Evolutionary conservation across 2,329 filamentous ascomycete species (phyloP), one percentile per base, ranked within the genome.

Genomic region (Calonectria pseudoturangicola): DNA sequence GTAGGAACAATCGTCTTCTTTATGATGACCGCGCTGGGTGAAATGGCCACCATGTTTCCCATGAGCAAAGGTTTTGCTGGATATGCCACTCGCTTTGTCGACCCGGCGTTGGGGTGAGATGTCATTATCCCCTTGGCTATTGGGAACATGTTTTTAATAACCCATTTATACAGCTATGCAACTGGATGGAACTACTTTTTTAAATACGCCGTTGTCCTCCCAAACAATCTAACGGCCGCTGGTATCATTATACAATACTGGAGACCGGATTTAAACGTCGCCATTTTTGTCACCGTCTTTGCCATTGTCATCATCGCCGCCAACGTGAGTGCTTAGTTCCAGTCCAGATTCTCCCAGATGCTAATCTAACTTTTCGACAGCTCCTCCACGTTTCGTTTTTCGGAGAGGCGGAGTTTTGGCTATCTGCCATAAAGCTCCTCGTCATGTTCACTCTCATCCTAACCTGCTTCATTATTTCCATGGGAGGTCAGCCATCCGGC

Each of bases 21-120:
- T 48, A 93, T 96, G 76, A 95, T 97, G 93, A 92, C 92, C 69
- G 92, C 91, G 70, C 90, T 97, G 5, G 94, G 94, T 74, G 94
- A 96, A 83, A 96, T 97, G 93, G 93, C 94, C 10, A 90, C 94
- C 66, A 97, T 93, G 93, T 84, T 97, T 33, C 94, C 94, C 62
- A 88, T 95, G 79, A 90, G 91, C 66, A 91, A 93, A 81, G 94
- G 94, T 76, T 97, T 97, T 84, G 93, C 93, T 71, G 93, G 93
- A 79, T 96, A 96, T 81, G 94, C 94, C 21, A 89, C 91, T 73
- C 90, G 94, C 54, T 97, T 95, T 85, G 93, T 92, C 79, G 93
- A 97, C 78, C 94, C 94, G 68, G 93, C 93, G 72, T 89, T 97
- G 27, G 94, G 94, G 68, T 97, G 96, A 82, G 90, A 6, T 7